These are phyloP conservation scores for Salix purpurea DNA, from an alignment of 345 rosid species.

Conservation along the genomic window DNA sequence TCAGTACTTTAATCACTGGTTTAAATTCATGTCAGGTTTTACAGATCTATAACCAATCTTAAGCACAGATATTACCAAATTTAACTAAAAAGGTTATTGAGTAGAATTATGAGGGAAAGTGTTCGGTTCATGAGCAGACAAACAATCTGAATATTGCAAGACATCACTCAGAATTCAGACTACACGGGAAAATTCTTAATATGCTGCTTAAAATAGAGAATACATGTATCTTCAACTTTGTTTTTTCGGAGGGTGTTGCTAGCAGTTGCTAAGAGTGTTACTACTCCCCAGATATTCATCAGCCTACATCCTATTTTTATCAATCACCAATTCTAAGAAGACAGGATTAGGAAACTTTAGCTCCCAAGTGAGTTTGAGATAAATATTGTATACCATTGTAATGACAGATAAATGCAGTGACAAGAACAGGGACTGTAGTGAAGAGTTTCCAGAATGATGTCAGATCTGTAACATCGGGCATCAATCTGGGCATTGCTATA, in stretches of 20 bases:
- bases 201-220: neutral
- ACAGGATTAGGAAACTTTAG: neutral
- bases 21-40: neutral
- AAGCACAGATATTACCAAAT: neutral
- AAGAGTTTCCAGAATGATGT: conserved; percentile 75
- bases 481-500: conserved; percentile 67
- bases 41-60: neutral
- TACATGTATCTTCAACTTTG: neutral
- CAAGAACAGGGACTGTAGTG: conserved; percentile 86
- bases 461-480: conserved; percentile 67
- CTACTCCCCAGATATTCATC: neutral
- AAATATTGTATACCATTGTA: conserved; percentile 53
- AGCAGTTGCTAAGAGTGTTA: neutral
- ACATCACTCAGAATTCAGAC: neutral
- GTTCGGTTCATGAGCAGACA: neutral
- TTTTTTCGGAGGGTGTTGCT: neutral
- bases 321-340: neutral
- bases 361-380: neutral
- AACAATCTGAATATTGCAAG: neutral
- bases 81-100: neutral
- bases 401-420: conserved; percentile 87
- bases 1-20: conserved; percentile 7
- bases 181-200: neutral
- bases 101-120: neutral
- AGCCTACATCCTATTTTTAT: neutral